Percentiles rank a stretch among this genome's conserved stretches.
phyloP scores from a whole-genome alignment of 768 basidiomycete genomes.

The Leucocoprinus leucothites region DNA sequence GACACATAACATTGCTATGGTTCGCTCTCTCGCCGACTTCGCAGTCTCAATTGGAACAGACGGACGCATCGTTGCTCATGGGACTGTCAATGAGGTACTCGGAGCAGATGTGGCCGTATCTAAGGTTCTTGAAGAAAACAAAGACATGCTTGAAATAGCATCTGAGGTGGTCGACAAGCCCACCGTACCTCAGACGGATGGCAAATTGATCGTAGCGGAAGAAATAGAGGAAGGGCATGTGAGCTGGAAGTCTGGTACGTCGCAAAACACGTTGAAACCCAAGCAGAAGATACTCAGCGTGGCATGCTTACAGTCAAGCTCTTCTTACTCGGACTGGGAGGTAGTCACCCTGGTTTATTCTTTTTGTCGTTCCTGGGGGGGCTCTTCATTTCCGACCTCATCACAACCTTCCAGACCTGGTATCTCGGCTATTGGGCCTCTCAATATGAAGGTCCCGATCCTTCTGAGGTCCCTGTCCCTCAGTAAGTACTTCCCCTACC shows the following conservation, averaged over 20 bases:
- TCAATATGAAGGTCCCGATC: slow-evolving; percentile 32
- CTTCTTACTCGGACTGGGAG: slow-evolving; percentile 32
- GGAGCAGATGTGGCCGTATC: slow-evolving; percentile 23
- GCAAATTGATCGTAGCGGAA: slow-evolving; percentile 60
- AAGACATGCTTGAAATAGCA: slow-evolving; percentile 23
- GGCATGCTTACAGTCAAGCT: slow-evolving; percentile 31
- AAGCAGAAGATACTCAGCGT: too few species aligned
- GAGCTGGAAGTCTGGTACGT: slow-evolving; percentile 42
- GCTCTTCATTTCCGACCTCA: slow-evolving; percentile 23
- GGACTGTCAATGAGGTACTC: slow-evolving; percentile 44
- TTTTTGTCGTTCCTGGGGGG: slow-evolving; percentile 26
- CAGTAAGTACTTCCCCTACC: slow-evolving; percentile 26
- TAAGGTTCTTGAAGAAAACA: slow-evolving; percentile 25
- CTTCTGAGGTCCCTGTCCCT: slow-evolving; percentile 30
- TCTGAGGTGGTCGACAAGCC: slow-evolving; percentile 22
- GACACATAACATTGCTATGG: slow-evolving; percentile 50
- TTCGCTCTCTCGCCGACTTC: slow-evolving; percentile 47
- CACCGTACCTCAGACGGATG: slow-evolving; percentile 29
- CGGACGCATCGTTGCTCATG: slow-evolving; percentile 48
- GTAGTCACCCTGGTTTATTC: slow-evolving; percentile 29
- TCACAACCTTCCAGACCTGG: slow-evolving; percentile 35
- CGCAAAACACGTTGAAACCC: slow-evolving; percentile 5
- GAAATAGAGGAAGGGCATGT: slow-evolving; percentile 61
- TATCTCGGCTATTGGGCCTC: slow-evolving; percentile 44
- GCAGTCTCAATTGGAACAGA: slow-evolving; percentile 54